A percentile compares a stretch with the other conserved stretches of the same genome.
phyloP scores from a whole-genome alignment of 2,329 filamentous ascomycete genomes.

The Fusarium azukiicola region DNA sequence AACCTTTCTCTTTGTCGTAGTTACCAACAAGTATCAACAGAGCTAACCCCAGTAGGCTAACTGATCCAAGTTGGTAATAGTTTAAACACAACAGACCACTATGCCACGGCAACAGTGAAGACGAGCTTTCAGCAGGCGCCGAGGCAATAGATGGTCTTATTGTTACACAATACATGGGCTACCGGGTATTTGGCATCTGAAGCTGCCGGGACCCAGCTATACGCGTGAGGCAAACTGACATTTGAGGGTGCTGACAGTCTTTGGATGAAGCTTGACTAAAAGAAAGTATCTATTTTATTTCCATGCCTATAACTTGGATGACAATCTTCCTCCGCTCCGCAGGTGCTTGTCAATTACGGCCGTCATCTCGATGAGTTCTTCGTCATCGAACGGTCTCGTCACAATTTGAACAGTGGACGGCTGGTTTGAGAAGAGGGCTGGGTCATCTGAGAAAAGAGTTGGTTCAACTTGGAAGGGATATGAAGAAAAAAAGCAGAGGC shows the following conservation, averaged over 20 bases:
- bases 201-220: too few relatives aligned
- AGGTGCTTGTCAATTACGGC: background rate
- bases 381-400: constrained; percentile 32
- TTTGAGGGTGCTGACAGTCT: background rate
- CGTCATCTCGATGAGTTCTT: constrained; percentile 25
- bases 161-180: too few relatives aligned
- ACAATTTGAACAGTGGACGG: constrained; percentile 32
- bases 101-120: too few relatives aligned
- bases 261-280: background rate
- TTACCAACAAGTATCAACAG: too few relatives aligned
- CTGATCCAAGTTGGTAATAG: too few relatives aligned
- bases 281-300: background rate
- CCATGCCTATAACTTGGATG: background rate
- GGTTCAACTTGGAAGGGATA: background rate
- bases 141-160: too few relatives aligned
- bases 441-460: background rate
- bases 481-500: background rate
- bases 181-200: too few relatives aligned
- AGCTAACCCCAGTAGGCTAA: too few relatives aligned
- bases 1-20: background rate
- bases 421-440: background rate
- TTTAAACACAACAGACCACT: too few relatives aligned
- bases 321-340: background rate
- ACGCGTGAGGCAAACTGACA: too few relatives aligned
- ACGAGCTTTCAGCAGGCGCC: too few relatives aligned